Evolutionary conservation across 371 early-diverging fungal species (phyloP).

Genomic region (Mucor sp.): DNA sequence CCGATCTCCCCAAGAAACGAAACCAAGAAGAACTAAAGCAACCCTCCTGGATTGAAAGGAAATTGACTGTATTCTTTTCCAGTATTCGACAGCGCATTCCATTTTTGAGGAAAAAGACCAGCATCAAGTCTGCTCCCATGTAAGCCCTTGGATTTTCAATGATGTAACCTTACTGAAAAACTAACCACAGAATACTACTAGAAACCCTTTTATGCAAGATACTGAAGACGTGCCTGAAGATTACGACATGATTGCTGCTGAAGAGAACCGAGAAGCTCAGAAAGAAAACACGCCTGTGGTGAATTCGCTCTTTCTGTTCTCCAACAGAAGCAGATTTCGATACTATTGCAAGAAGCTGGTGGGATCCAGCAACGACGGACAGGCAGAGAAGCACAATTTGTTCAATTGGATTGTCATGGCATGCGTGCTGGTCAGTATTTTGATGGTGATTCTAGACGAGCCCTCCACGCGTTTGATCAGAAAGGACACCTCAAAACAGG

Average conservation of each 20-base stretch:
- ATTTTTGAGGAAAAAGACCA: constrained; percentile 12
- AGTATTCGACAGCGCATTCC: constrained; percentile 11
- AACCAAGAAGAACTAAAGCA: not conserved
- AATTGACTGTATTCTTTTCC: not conserved
- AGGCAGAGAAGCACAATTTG: constrained; percentile 40
- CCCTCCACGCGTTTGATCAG: constrained; percentile 49
- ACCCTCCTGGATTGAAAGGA: constrained; percentile 19
- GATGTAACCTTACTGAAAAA: too few species aligned
- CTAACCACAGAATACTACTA: not conserved
- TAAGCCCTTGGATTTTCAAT: constrained; percentile 1
- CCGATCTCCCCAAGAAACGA: constrained; percentile 13
- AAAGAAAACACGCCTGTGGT: constrained; percentile 22
- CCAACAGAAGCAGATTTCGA: constrained; percentile 34
- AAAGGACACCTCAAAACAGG: constrained; percentile 31
- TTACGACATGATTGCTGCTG: constrained; percentile 45
- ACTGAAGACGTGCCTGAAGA: constrained; percentile 33
- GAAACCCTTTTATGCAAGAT: constrained; percentile 21
- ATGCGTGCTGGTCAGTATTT: constrained; percentile 58
- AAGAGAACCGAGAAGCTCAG: constrained; percentile 45
- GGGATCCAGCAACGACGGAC: constrained; percentile 38
- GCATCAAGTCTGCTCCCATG: constrained; percentile 17
- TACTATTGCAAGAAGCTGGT: constrained; percentile 42
- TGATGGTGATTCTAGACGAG: constrained; percentile 60
- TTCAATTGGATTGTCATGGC: constrained; percentile 67
- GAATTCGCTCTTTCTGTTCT: constrained; percentile 42